Conservation (phyloP, 2,329 filamentous ascomycete genomes). For the Dactylonectria estremocensis region DNA sequence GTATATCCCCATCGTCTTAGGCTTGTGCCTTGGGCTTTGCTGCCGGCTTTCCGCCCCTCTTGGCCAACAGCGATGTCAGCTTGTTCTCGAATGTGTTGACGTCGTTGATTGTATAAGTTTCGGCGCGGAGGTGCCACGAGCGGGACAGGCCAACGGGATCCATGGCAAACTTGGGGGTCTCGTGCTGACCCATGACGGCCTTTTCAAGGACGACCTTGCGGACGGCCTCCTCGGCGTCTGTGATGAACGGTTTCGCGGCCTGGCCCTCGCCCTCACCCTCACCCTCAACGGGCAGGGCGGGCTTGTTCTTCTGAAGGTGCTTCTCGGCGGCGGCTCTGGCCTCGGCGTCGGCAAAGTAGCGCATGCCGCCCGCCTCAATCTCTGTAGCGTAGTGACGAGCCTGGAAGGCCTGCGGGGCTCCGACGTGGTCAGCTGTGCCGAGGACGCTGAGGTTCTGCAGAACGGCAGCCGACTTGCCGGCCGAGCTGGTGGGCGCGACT, state of each 20-base stretch:
- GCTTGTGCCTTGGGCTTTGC: conserved; percentile 45
- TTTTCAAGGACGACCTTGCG: conserved; percentile 52
- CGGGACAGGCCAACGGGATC: conserved; percentile 54
- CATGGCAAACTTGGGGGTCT: conserved; percentile 52
- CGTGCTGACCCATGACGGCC: conserved; percentile 56
- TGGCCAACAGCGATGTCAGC: conserved; percentile 52
- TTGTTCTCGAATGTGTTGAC: conserved; percentile 58
- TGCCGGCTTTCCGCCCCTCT: conserved; percentile 40
- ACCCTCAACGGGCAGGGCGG: conserved; percentile 37
- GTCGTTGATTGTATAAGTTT: conserved; percentile 54
- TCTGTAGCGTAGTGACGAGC: conserved; percentile 52
- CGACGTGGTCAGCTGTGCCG: conserved; percentile 54
- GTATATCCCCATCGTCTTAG: conserved; percentile 29
- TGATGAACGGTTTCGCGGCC: conserved; percentile 46
- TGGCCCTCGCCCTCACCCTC: conserved; percentile 29
- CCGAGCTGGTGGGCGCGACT: conserved; percentile 45
- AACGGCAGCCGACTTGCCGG: conserved; percentile 52
- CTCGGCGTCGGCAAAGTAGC: conserved; percentile 47
- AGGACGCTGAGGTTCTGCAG: conserved; percentile 56
- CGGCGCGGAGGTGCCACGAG: conserved; percentile 56
- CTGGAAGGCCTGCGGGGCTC: conserved; percentile 50
- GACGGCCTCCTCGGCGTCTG: conserved; percentile 53
- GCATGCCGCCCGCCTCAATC: conserved; percentile 46
- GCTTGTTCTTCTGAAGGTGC: conserved; percentile 46
- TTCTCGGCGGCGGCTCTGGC: conserved; percentile 51